These are phyloP conservation scores for Astragalus glycyphyllos DNA, from an alignment of 306 rosid species.

Conservation along the genomic window DNA sequence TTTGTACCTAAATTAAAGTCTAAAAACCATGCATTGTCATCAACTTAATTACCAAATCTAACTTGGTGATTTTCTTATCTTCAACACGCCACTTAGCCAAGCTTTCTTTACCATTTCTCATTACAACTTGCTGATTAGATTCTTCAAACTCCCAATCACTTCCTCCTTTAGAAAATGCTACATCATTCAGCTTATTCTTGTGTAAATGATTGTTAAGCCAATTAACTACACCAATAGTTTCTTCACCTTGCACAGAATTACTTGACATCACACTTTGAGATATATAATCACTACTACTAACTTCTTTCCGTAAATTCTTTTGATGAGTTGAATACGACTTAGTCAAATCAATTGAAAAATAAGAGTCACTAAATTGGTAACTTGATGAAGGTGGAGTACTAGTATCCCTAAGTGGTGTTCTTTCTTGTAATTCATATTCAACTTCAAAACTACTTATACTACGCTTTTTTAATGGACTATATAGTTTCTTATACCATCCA, in stretches of 20 bases:
- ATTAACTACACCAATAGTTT: slow-evolving; percentile 25
- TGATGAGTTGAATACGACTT: slow-evolving; percentile 46
- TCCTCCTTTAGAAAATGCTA: slow-evolving; percentile 45
- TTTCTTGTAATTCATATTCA: slow-evolving; percentile 36
- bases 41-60: slow-evolving; percentile 56
- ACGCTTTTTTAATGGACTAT: slow-evolving; percentile 40
- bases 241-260: slow-evolving; percentile 33
- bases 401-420: slow-evolving; percentile 44
- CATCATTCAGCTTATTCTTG: slow-evolving; percentile 33
- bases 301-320: slow-evolving; percentile 29
- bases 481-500: slow-evolving; percentile 47
- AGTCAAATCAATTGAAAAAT: slow-evolving; percentile 69
- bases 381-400: slow-evolving; percentile 32
- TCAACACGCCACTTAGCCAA: slow-evolving; percentile 7
- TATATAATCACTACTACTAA: slow-evolving; percentile 11
- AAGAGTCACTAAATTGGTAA: slow-evolving; percentile 58
- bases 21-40: slow-evolving; percentile 5
- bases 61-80: slow-evolving; percentile 37
- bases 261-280: slow-evolving; percentile 21
- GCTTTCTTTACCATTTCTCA: slow-evolving; percentile 24
- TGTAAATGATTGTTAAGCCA: slow-evolving; percentile 32
- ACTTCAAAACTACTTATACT: slow-evolving; percentile 4
- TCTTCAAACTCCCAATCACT: slow-evolving; percentile 36
- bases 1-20: neutral
- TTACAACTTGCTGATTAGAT: slow-evolving; percentile 34